phyloP scores from a whole-genome alignment of 2,329 filamentous ascomycete genomes.

The Claviceps paspali region DNA sequence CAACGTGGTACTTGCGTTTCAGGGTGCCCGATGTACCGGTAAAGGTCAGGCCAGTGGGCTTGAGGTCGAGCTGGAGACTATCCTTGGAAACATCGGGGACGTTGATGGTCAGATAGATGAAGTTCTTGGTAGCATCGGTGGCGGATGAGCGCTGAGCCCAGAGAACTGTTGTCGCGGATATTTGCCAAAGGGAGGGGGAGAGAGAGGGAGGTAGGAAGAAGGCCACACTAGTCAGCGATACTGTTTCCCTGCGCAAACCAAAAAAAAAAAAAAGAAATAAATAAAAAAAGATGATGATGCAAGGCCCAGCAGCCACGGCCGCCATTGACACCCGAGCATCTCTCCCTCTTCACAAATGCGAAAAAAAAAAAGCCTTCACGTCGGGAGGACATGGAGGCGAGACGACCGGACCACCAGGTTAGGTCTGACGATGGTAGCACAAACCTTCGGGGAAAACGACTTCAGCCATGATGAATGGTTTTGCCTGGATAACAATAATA shows the following conservation, averaged over 20 bases:
- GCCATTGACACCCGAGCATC: too few species aligned
- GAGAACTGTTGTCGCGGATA: slow-evolving; percentile 50
- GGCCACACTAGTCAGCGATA: too few species aligned
- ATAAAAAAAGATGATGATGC: too few species aligned
- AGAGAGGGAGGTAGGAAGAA: too few species aligned
- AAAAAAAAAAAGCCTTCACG: too few species aligned
- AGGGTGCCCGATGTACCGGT: slow-evolving; percentile 68
- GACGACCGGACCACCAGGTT: background rate
- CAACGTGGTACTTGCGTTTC: slow-evolving; percentile 74
- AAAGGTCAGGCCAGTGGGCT: slow-evolving; percentile 64
- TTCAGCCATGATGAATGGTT: slow-evolving; percentile 13
- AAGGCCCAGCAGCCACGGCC: too few species aligned
- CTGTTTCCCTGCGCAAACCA: too few species aligned
- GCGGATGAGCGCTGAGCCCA: slow-evolving; percentile 93
- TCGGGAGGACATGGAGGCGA: too few species aligned
- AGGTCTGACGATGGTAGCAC: slow-evolving; percentile 5
- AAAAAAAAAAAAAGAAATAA: background rate
- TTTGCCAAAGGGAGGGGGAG: too few species aligned
- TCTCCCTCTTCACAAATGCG: too few species aligned
- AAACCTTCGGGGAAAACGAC: slow-evolving; percentile 24
- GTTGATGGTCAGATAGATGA: slow-evolving; percentile 82
- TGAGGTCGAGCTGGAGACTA: slow-evolving; percentile 69
- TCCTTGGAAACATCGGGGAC: slow-evolving; percentile 69
- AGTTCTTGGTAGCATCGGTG: slow-evolving; percentile 73
- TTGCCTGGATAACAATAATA: too few species aligned